Evolutionary conservation across 768 basidiomycete genomes (phyloP).

Genomic region (Termitomyces sp.): DNA sequence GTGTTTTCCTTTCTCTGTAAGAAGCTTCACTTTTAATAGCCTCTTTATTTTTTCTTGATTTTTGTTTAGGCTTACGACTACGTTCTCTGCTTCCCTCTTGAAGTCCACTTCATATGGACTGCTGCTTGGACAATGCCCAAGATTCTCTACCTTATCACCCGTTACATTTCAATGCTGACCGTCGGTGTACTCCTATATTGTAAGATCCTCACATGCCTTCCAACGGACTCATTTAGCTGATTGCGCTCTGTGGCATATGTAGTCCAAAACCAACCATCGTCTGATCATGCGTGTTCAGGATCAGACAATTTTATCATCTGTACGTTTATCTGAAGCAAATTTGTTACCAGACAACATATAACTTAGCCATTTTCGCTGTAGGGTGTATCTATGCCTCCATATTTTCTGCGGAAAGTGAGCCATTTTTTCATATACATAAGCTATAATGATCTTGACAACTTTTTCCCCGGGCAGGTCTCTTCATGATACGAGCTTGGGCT

Average conservation of each 20-base stretch:
- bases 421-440: neutral
- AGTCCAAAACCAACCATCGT: neutral
- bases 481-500: neutral
- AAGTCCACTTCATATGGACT: conserved; percentile 9
- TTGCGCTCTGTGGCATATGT: neutral
- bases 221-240: neutral
- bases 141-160: conserved; percentile 7
- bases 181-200: neutral
- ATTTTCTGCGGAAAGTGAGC: neutral
- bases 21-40: no score
- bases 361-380: neutral
- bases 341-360: no score
- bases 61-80: conserved; percentile 17
- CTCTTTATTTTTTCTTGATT: neutral
- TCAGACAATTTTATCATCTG: neutral
- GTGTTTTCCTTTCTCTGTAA: neutral
- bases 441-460: neutral
- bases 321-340: neutral
- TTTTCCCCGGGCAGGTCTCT: neutral
- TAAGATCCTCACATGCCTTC: neutral
- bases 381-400: neutral
- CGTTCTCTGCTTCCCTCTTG: conserved; percentile 15
- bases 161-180: neutral
- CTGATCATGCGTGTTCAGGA: neutral
- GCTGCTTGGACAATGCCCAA: conserved; percentile 12